Conservation (phyloP, 495 filamentous ascomycete genomes). For the Cladorrhinum samala region DNA sequence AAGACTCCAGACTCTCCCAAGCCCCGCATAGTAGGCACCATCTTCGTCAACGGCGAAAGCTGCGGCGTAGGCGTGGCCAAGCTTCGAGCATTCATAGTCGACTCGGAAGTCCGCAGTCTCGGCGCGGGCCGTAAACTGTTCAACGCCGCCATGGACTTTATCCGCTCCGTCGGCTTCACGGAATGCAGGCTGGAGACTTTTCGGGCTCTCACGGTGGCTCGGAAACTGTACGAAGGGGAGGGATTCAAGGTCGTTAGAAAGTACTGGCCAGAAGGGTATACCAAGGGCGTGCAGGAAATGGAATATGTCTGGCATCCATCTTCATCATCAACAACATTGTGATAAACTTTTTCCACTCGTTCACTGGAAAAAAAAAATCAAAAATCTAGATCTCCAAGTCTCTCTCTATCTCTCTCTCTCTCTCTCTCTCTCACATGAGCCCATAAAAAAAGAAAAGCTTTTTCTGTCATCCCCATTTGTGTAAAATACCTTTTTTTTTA, state of each 20-base stretch:
- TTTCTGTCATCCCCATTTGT: no score
- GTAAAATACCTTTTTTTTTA: no score
- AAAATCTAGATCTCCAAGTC: constrained; percentile 31
- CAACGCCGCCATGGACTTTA: constrained; percentile 26
- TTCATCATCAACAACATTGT: no score
- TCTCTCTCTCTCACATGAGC: no score
- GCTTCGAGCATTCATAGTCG: constrained; percentile 30
- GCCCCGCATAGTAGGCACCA: constrained; percentile 22
- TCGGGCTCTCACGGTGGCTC: constrained; percentile 14
- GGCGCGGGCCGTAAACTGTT: constrained; percentile 26
- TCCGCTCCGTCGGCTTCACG: constrained; percentile 16
- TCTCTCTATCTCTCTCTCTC: constrained; percentile 9
- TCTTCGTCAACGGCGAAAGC: constrained; percentile 27
- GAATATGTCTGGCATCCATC: constrained; percentile 19
- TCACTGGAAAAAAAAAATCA: background rate
- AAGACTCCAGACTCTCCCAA: background rate
- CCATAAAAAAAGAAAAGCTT: no score
- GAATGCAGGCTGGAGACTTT: constrained; percentile 24
- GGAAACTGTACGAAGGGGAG: constrained; percentile 20
- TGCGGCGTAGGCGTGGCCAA: constrained; percentile 5
- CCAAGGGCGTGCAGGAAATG: constrained; percentile 9
- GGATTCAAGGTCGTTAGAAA: constrained; percentile 18
- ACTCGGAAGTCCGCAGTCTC: constrained; percentile 17
- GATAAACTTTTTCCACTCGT: background rate
- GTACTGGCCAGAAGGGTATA: constrained; percentile 5